Conservation (phyloP, 805 yeast species). For the Ogataea nitratoaversa region DNA sequence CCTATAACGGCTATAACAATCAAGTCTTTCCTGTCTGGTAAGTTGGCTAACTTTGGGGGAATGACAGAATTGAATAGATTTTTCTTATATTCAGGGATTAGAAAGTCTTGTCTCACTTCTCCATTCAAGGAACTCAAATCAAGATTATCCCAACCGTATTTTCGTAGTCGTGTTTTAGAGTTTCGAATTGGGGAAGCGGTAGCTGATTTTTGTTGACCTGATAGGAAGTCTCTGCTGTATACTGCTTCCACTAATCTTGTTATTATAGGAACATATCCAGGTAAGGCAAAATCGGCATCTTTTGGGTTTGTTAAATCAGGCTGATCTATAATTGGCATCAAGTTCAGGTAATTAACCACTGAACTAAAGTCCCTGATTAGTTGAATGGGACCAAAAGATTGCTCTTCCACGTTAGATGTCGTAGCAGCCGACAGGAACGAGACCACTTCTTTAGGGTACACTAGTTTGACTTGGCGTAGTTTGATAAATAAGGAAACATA, state of each 20-base stretch:
- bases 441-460: constrained; percentile 32
- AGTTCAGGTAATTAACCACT: constrained; percentile 39
- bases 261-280: constrained; percentile 78
- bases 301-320: constrained; percentile 37
- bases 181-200: constrained; percentile 17
- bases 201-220: constrained; percentile 25
- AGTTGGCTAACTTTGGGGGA: constrained; percentile 20
- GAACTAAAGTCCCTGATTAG: constrained; percentile 31
- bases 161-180: constrained; percentile 22
- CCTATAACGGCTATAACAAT: constrained; percentile 63
- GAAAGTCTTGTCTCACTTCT: constrained; percentile 25
- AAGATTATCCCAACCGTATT: constrained; percentile 41
- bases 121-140: constrained; percentile 41
- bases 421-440: constrained; percentile 19
- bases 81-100: constrained; percentile 29
- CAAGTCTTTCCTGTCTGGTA: constrained; percentile 22
- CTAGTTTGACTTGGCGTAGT: constrained; percentile 44
- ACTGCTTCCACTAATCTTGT: constrained; percentile 66
- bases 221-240: constrained; percentile 52
- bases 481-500: constrained; percentile 44
- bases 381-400: constrained; percentile 17
- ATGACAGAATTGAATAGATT: constrained; percentile 23
- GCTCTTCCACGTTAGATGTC: constrained; percentile 7
- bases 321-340: constrained; percentile 39
- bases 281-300: constrained; percentile 59